A percentile compares a stretch with the other conserved stretches of the same genome.
These are phyloP conservation scores for Penicillium sp. DNA, from an alignment of 2,329 filamentous ascomycete genomes.

Conservation along the genomic window DNA sequence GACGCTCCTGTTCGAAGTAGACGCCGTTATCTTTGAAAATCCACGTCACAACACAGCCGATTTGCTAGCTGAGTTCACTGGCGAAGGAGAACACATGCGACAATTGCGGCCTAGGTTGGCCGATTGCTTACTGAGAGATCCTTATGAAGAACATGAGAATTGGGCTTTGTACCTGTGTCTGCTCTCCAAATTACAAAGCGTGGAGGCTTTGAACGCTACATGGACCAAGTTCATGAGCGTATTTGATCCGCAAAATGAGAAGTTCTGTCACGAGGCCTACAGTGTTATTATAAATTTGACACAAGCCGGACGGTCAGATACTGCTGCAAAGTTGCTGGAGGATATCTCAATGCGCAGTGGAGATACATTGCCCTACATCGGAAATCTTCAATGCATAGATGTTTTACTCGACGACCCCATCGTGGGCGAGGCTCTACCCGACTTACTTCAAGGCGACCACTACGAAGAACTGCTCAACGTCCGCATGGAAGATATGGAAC, in stretches of 20 bases:
- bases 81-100: constrained; percentile 9
- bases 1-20: constrained; percentile 21
- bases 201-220: constrained; percentile 16
- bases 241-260: background rate
- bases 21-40: constrained; percentile 20
- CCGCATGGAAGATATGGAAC: constrained; percentile 30
- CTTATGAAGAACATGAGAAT: constrained; percentile 2
- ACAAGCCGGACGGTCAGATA: constrained; percentile 18
- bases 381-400: constrained; percentile 18
- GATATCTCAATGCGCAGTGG: constrained; percentile 22
- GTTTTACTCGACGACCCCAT: constrained; percentile 21
- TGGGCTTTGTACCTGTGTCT: constrained; percentile 24
- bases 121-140: constrained; percentile 3
- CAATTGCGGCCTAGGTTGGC: constrained; percentile 13
- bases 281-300: constrained; percentile 26
- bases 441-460: constrained; percentile 23
- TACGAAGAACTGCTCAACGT: constrained; percentile 24
- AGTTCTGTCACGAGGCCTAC: constrained; percentile 19
- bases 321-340: constrained; percentile 25
- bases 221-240: constrained; percentile 23
- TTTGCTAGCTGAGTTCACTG: constrained; percentile 25
- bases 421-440: constrained; percentile 20
- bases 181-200: constrained; percentile 26
- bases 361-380: constrained; percentile 26
- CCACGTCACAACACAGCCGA: constrained; percentile 17